A percentile compares a stretch with the other conserved stretches of the same genome.
phyloP scores from a whole-genome alignment of 257 asterid species.

The Penstemon newberryi region DNA sequence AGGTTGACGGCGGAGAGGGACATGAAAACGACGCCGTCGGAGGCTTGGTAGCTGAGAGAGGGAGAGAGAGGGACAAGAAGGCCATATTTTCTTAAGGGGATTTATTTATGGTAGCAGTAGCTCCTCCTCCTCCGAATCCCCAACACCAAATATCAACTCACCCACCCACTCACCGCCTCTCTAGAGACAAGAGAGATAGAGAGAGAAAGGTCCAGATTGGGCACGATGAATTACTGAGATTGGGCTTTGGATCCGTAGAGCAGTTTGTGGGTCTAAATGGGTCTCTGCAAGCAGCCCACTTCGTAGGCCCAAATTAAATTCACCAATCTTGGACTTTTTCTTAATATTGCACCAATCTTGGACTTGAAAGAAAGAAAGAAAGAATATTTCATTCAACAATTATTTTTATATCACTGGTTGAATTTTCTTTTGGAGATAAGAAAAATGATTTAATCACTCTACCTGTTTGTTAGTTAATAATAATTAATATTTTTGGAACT shows the following conservation, averaged over 20 bases:
- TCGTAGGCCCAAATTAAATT: background rate
- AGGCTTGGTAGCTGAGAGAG: conserved; percentile 39
- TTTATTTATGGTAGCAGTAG: no score
- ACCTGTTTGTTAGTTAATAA: no score
- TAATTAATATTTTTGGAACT: no score
- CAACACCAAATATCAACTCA: conserved; percentile 25
- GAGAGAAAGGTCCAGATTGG: background rate
- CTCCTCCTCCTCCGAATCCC: background rate
- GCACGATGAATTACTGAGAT: background rate
- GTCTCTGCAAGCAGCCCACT: background rate
- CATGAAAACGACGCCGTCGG: conserved; percentile 28
- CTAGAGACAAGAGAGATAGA: background rate
- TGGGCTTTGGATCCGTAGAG: background rate
- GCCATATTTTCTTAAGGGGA: conserved; percentile 36
- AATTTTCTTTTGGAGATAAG: no score
- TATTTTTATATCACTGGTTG: no score
- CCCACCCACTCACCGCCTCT: conserved; percentile 24
- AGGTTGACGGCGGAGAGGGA: conserved; percentile 33
- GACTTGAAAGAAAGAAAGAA: background rate
- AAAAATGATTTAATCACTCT: no score
- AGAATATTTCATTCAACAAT: no score
- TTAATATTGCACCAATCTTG: no score
- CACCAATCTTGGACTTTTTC: background rate
- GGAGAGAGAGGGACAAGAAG: conserved; percentile 37
- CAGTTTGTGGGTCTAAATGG: background rate